Evolutionary conservation across 2,329 filamentous ascomycete species (phyloP).

Genomic region (Bipolaris victoriae): DNA sequence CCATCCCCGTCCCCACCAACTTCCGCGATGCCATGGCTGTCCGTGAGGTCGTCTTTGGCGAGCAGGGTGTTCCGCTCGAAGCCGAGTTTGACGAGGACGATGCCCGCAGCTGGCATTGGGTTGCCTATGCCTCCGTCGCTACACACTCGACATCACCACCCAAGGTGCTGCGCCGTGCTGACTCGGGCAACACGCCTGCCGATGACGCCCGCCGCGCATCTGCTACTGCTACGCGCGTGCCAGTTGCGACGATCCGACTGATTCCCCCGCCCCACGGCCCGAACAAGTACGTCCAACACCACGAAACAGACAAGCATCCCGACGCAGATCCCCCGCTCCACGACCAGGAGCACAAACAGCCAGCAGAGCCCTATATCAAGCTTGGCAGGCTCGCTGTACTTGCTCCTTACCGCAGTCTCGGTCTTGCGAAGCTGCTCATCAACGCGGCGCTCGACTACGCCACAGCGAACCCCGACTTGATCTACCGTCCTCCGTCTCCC

Average conservation of each 20-base stretch:
- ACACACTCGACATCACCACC: slow-evolving; percentile 49
- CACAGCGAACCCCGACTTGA: slow-evolving; percentile 59
- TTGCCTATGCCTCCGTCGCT: slow-evolving; percentile 73
- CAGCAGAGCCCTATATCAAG: slow-evolving; percentile 78
- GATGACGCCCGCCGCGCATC: slow-evolving; percentile 45
- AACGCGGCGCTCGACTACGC: slow-evolving; percentile 73
- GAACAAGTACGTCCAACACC: slow-evolving; percentile 59
- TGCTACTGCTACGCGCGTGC: slow-evolving; percentile 52
- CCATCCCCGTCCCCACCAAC: slow-evolving; percentile 48
- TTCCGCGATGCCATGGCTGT: slow-evolving; percentile 64
- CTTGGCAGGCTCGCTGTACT: slow-evolving; percentile 78
- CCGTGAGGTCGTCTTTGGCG: slow-evolving; percentile 63
- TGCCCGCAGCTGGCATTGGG: slow-evolving; percentile 80
- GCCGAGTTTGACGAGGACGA: slow-evolving; percentile 86
- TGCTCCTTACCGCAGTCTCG: slow-evolving; percentile 67
- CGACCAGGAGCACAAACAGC: slow-evolving; percentile 57
- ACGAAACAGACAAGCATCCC: slow-evolving; percentile 34
- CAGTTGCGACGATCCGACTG: slow-evolving; percentile 78
- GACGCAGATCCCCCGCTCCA: slow-evolving; percentile 35
- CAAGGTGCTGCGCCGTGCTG: slow-evolving; percentile 49
- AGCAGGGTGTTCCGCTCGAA: slow-evolving; percentile 64
- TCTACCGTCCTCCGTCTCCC: slow-evolving; percentile 49
- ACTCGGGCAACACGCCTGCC: slow-evolving; percentile 50
- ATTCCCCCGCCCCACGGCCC: slow-evolving; percentile 79
- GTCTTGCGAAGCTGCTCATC: slow-evolving; percentile 70